A percentile compares a stretch with the other conserved stretches of the same genome.
These are phyloP conservation scores for Urtica urens DNA, from an alignment of 306 rosid species.

Conservation along the genomic window DNA sequence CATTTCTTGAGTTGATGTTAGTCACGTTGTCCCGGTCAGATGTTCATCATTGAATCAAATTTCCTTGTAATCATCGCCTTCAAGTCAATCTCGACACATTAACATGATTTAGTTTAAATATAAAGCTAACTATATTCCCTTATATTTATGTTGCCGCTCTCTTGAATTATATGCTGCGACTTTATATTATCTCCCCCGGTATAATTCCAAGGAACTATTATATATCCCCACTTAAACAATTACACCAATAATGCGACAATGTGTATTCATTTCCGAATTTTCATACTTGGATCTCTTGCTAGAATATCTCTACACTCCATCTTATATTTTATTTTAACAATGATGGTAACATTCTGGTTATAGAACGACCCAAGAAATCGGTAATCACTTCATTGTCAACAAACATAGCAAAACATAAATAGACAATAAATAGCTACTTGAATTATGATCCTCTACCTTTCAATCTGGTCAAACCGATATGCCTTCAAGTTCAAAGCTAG, in stretches of 20 bases:
- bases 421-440: conserved; percentile 41
- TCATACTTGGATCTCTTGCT: conserved; percentile 33
- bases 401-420: not conserved
- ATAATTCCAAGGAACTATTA: no score
- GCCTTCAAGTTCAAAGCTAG: conserved; percentile 57
- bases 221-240: not conserved
- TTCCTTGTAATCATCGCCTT: not conserved
- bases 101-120: no score
- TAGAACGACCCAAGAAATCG: conserved; percentile 7
- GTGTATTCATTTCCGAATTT: not conserved
- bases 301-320: conserved; percentile 35
- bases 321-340: conserved; percentile 13
- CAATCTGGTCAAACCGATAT: conserved; percentile 53
- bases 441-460: conserved; percentile 76
- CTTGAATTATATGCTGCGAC: no score
- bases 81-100: no score
- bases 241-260: not conserved
- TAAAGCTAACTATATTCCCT: no score
- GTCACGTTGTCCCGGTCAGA: not conserved
- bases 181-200: no score
- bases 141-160: no score
- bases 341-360: not conserved
- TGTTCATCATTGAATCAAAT: not conserved
- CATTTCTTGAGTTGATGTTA: not conserved
- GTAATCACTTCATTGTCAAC: not conserved